phyloP scores from a whole-genome alignment of 495 filamentous ascomycete species.

The Aspergillus ostianus region DNA sequence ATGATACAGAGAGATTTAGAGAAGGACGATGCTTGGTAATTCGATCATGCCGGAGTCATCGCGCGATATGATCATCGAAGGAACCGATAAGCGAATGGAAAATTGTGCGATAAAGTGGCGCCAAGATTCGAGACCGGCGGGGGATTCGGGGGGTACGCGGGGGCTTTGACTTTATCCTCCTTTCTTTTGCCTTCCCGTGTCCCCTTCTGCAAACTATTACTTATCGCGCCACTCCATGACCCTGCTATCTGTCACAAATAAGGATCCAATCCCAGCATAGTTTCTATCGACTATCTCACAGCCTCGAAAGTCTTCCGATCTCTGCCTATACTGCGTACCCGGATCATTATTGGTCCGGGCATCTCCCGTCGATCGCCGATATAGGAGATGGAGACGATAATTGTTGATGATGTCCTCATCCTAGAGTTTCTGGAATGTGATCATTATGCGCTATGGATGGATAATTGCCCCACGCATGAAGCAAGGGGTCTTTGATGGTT shows the following conservation, averaged over 20 bases:
- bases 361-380: not conserved
- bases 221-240: too few species aligned
- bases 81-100: not conserved
- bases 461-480: not conserved
- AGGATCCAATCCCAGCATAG: not conserved
- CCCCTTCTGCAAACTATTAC: not conserved
- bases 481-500: not conserved
- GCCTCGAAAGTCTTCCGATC: not conserved
- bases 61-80: not conserved
- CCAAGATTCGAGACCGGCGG: slow-evolving; percentile 5
- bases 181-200: not conserved
- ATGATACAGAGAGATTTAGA: not conserved
- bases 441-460: not conserved
- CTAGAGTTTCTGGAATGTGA: not conserved
- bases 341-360: not conserved
- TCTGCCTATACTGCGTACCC: not conserved
- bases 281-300: not conserved
- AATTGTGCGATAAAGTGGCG: slow-evolving; percentile 7
- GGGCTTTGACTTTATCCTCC: not conserved
- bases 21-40: not conserved
- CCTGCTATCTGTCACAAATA: not conserved
- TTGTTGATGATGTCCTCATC: too few species aligned
- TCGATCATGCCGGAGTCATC: not conserved
- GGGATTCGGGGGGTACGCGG: not conserved
- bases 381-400: not conserved